Evolutionary conservation across 2,329 filamentous ascomycete species (phyloP).

Genomic region (Monosporascus ibericus): DNA sequence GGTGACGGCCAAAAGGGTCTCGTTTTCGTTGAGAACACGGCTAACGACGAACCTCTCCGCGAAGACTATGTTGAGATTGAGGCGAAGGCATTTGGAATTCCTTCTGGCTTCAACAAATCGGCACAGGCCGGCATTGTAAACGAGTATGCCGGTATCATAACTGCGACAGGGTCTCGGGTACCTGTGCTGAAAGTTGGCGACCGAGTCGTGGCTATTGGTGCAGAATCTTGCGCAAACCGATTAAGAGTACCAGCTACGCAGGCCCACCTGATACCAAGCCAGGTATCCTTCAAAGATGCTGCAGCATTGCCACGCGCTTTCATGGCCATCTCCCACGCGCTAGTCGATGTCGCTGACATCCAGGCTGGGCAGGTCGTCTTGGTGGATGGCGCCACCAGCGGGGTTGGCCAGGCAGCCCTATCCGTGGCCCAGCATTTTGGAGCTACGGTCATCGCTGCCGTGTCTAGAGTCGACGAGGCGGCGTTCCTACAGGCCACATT

Average conservation of each 20-base stretch:
- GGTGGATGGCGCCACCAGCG: conserved; percentile 13
- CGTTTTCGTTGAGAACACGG: background rate
- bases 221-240: background rate
- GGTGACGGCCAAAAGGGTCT: background rate
- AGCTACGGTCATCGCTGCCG: conserved; percentile 9
- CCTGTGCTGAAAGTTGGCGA: background rate
- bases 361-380: conserved; percentile 12
- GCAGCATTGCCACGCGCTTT: background rate
- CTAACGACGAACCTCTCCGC: conserved; percentile 1
- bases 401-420: conserved; percentile 11
- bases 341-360: conserved; percentile 13
- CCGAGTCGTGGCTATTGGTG: background rate
- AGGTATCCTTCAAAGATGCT: background rate
- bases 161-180: background rate
- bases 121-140: background rate
- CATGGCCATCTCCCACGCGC: conserved; percentile 2
- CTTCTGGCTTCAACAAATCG: background rate
- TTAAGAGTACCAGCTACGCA: background rate
- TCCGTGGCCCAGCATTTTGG: conserved; percentile 10
- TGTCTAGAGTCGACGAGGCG: conserved; percentile 1
- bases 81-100: conserved; percentile 5
- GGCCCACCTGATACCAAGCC: background rate
- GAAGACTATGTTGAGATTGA: conserved; percentile 9
- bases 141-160: background rate
- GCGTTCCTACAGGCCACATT: background rate